These are phyloP conservation scores for Candida germanica DNA, from an alignment of 805 yeast species.

Conservation along the genomic window DNA sequence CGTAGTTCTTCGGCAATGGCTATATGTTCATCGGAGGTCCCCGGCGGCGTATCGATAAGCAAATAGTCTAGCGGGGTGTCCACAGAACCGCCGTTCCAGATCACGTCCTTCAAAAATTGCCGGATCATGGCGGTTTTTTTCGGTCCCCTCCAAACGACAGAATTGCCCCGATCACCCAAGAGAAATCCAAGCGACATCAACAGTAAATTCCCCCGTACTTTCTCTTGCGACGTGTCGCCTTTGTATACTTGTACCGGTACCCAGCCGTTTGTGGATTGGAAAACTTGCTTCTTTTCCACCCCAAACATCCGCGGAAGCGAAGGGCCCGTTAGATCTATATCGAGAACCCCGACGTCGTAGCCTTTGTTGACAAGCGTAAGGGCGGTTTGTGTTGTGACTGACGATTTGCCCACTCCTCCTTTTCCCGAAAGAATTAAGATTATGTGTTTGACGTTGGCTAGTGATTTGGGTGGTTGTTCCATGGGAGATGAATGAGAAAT, in stretches of 20 bases:
- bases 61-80: constrained; percentile 57
- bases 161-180: constrained; percentile 76
- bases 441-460: constrained; percentile 64
- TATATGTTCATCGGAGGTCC: constrained; percentile 97
- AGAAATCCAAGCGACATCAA: constrained; percentile 90
- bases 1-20: constrained; percentile 90
- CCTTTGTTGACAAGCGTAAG: constrained; percentile 71
- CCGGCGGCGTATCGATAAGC: constrained; percentile 96
- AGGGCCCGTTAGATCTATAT: constrained; percentile 95
- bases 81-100: constrained; percentile 87
- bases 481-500: constrained; percentile 1
- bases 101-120: constrained; percentile 86
- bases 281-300: constrained; percentile 72
- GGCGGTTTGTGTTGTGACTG: constrained; percentile 92
- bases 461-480: constrained; percentile 27
- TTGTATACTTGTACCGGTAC: constrained; percentile 66
- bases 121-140: constrained; percentile 96
- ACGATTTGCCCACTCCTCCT: constrained; percentile 97
- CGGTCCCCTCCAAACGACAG: constrained; percentile 98
- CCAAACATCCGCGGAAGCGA: constrained; percentile 97
- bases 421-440: constrained; percentile 85
- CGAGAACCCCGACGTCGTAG: constrained; percentile 86
- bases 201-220: constrained; percentile 42
- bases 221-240: not conserved
- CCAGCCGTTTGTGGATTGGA: constrained; percentile 85